Conservation (phyloP, 768 basidiomycete species). For the Lenzites betulinus region DNA sequence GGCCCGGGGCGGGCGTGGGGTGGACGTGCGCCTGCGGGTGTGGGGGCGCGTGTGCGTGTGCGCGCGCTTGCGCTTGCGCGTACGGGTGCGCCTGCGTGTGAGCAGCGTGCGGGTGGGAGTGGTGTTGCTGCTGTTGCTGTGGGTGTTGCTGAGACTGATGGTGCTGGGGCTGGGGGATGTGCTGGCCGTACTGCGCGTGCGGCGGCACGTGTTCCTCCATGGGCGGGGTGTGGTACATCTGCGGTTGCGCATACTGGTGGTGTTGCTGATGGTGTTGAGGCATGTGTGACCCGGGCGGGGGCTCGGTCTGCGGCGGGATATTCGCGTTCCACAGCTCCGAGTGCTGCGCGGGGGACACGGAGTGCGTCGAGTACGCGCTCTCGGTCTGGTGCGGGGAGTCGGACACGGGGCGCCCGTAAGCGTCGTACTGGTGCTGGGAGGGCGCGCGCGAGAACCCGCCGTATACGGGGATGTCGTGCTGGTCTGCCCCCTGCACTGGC, state of each 20-base stretch:
- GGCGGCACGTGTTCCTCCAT: constrained; percentile 1
- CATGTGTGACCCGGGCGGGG: neutral
- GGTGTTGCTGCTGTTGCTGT: neutral
- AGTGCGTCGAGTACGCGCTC: constrained; percentile 3
- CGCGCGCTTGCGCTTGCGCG: neutral
- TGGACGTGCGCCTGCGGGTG: constrained; percentile 4
- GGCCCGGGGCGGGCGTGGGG: neutral
- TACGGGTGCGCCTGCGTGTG: neutral
- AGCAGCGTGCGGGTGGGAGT: too few relatives aligned
- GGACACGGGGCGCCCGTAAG: neutral
- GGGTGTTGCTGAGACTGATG: neutral
- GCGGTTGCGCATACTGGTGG: neutral
- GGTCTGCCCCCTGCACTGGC: neutral
- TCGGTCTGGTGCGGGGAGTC: neutral
- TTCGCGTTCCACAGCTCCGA: constrained; percentile 13
- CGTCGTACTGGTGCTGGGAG: neutral
- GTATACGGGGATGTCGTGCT: neutral
- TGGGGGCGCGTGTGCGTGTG: constrained; percentile 19
- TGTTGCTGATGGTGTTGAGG: neutral
- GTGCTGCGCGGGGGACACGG: constrained; percentile 3
- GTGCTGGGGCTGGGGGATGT: neutral
- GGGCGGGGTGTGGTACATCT: neutral
- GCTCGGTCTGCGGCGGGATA: neutral
- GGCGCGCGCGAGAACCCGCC: neutral
- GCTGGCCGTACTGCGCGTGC: neutral